phyloP scores from a whole-genome alignment of 2,329 filamentous ascomycete genomes.

The Lasiodiplodia sp. region DNA sequence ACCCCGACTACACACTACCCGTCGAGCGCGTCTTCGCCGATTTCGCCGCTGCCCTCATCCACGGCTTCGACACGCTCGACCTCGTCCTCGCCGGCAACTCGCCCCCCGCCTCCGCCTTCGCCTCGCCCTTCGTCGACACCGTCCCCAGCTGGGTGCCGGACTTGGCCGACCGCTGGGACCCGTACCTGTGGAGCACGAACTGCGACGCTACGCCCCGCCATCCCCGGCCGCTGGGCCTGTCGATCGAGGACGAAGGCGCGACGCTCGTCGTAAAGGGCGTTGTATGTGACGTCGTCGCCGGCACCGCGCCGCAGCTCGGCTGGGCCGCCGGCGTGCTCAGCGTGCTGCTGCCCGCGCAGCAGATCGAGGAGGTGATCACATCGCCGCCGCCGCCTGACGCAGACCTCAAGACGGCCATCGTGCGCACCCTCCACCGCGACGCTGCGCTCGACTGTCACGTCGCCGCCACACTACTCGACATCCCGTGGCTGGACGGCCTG shows the following conservation, averaged over 20 bases:
- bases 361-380: not conserved
- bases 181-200: not conserved
- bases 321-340: not conserved
- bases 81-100: not conserved
- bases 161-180: conserved; percentile 4
- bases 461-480: not conserved
- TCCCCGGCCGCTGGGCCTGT: not conserved
- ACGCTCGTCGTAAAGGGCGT: not conserved
- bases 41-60: conserved; percentile 4
- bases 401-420: conserved; percentile 10
- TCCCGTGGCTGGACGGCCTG: not conserved
- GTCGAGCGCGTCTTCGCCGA: conserved; percentile 5
- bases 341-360: not conserved
- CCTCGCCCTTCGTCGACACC: not conserved
- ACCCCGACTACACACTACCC: not conserved
- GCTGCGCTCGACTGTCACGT: not conserved
- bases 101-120: not conserved
- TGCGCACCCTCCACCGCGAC: conserved; percentile 5
- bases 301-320: not conserved
- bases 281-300: not conserved
- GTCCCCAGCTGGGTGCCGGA: conserved; percentile 4
- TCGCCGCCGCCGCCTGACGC: not conserved
- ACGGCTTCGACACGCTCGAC: conserved; percentile 3
- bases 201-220: not conserved
- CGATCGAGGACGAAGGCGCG: not conserved